Percentiles rank a stretch among this genome's conserved stretches.
Conservation (phyloP, 2,329 filamentous ascomycete genomes). For the Fusarium fujikuroi region DNA sequence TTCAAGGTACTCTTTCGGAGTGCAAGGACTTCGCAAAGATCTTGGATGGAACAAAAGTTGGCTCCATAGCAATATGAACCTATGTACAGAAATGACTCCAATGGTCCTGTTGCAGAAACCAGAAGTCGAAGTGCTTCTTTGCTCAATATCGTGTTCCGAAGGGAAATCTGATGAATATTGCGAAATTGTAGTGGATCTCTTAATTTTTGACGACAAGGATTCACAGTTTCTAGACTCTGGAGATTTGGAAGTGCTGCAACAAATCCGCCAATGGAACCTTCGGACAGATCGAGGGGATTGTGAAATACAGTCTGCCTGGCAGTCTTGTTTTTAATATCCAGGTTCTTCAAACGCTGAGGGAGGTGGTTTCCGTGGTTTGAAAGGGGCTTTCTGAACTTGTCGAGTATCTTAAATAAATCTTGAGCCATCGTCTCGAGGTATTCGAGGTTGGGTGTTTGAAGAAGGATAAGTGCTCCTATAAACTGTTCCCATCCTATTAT, state of each 20-base stretch:
- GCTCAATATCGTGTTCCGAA: neutral
- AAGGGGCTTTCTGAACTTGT: neutral
- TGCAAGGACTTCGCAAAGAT: neutral
- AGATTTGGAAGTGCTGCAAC: neutral
- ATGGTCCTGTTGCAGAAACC: neutral
- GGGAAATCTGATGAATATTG: neutral
- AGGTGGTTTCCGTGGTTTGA: neutral
- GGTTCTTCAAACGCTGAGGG: neutral
- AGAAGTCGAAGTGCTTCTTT: neutral
- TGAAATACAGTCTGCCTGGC: neutral
- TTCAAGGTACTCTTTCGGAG: neutral
- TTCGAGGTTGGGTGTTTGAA: neutral
- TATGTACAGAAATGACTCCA: neutral
- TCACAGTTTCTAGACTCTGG: fast-evolving
- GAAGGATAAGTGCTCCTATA: neutral
- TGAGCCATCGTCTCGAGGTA: neutral
- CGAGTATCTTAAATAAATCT: neutral
- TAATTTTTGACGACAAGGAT: neutral
- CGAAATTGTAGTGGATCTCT: neutral
- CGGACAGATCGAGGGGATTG: neutral
- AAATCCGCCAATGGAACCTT: neutral
- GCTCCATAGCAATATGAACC: neutral
- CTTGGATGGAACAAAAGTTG: neutral
- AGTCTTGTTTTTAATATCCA: neutral
- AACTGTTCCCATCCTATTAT: fast-evolving